Evolutionary conservation across 2,329 filamentous ascomycete genomes (phyloP).

Genomic region (Stagonosporopsis cucurbitacearum): DNA sequence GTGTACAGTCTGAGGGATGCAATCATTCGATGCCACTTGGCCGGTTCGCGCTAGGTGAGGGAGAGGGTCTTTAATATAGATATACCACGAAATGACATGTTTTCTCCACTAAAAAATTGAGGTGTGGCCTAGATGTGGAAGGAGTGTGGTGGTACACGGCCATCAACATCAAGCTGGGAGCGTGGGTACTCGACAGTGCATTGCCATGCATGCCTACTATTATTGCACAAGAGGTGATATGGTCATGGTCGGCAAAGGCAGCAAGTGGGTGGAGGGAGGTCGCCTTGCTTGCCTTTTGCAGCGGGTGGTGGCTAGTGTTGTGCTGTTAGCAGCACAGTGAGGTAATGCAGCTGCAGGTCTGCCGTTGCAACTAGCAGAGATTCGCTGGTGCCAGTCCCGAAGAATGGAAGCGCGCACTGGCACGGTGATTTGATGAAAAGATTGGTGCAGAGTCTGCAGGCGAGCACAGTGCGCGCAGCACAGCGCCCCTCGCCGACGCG

Average conservation of each 20-base stretch:
- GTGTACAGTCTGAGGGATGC: constrained; percentile 8
- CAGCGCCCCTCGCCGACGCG: constrained; percentile 12
- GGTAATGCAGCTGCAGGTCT: constrained; percentile 6
- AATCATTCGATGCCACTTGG: constrained; percentile 4
- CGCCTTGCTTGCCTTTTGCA: constrained; percentile 11
- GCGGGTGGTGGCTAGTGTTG: background rate
- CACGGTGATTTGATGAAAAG: constrained; percentile 18
- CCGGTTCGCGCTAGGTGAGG: constrained; percentile 17
- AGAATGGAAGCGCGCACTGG: constrained; percentile 7
- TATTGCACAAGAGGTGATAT: background rate
- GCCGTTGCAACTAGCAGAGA: constrained; percentile 15
- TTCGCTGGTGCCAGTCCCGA: constrained; percentile 9
- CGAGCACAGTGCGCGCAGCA: constrained; percentile 11
- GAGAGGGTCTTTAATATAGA: constrained; percentile 1
- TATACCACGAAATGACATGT: constrained; percentile 18
- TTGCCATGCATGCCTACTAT: constrained; percentile 15
- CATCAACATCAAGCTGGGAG: too few species aligned
- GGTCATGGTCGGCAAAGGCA: background rate
- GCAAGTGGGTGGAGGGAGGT: background rate
- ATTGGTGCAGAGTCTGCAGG: constrained; percentile 17
- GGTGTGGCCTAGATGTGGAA: constrained; percentile 6
- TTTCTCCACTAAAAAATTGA: constrained; percentile 6
- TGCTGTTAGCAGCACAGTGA: background rate
- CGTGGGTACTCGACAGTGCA: background rate
- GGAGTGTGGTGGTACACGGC: constrained; percentile 14